Evolutionary conservation across 2,329 filamentous ascomycete species (phyloP).

Genomic region (Emericellopsis cladophorae): DNA sequence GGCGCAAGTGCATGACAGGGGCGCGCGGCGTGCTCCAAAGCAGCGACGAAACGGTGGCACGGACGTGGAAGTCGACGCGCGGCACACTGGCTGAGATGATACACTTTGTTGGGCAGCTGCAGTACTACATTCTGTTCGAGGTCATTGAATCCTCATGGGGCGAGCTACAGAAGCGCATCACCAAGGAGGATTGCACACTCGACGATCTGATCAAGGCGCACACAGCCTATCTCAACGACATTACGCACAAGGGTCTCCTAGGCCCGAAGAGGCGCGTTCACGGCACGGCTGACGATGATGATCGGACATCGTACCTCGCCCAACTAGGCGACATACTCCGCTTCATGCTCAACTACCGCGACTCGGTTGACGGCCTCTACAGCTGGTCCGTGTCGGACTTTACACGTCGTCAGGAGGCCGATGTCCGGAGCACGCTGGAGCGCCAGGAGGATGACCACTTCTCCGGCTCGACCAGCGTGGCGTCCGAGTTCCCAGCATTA

Average conservation of each 20-base stretch:
- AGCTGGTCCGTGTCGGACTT: constrained; percentile 93
- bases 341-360: constrained; percentile 86
- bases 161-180: constrained; percentile 70
- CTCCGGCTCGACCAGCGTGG: constrained; percentile 40
- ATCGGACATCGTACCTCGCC: constrained; percentile 66
- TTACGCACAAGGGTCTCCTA: constrained; percentile 90
- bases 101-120: constrained; percentile 90
- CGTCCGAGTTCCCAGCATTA: constrained; percentile 58
- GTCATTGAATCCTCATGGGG: constrained; percentile 97
- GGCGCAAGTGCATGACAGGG: constrained; percentile 93
- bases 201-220: constrained; percentile 93
- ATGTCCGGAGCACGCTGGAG: constrained; percentile 55
- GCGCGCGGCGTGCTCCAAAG: constrained; percentile 79
- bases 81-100: constrained; percentile 95
- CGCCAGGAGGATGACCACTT: constrained; percentile 12
- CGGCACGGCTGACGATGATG: constrained; percentile 40
- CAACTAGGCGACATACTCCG: constrained; percentile 90
- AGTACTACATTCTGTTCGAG: constrained; percentile 98
- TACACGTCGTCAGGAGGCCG: constrained; percentile 75
- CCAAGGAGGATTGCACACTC: constrained; percentile 75
- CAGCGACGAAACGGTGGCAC: constrained; percentile 52
- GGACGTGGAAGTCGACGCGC: constrained; percentile 82
- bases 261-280: constrained; percentile 48
- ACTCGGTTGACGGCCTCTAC: constrained; percentile 87
- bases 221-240: constrained; percentile 78